Base-by-base conservation (phyloP, 495 filamentous ascomycete species). In the Jackrogersella minutella region DNA sequence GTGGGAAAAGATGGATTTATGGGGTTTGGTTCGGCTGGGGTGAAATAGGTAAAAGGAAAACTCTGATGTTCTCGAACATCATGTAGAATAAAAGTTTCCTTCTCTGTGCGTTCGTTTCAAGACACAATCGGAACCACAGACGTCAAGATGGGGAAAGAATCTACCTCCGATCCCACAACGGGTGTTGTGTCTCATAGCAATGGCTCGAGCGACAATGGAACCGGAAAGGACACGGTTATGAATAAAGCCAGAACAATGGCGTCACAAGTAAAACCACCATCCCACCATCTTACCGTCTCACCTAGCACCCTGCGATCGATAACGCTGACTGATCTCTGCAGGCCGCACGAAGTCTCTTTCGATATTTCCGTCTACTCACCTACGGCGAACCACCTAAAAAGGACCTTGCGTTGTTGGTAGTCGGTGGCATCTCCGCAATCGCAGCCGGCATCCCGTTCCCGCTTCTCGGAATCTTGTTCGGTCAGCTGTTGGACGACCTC, bases 391-490 rank as follows among this genome's bases (percentile, higher is more conserved):
- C 78, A 50, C 74, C 72, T 53, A 70, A 68, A 68, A 22, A 74
- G 51, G 84, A 89, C 67, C 53, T 81, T 16, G 60, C 76, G 37
- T 73, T 84, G 40, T 75, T 90, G n/a, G n/a, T 74, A 16, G 66
- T 77, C 6, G 88, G 85, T 28, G 73, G 84, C 46, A 28, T 86
- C 8, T 74, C 78, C 39, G 81, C 88, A 28, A 82, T 87, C 22
- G 87, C 80, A 9, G 84, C 89, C 9, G 88, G 88, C 53, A 84
- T 89, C 1, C 89, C 88, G 10, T 89, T 90, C 51, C 88, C 88
- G 11, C 75, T 90, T 21, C 85, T 90, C 34, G 87, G 85, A 19
- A 86, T 91, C 58, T 71, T 90, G 30, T 91, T 90, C 64, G 88
- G 88, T 54, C 75, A 89, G 74, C 79, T 91, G 5, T 79, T 91